Evolutionary conservation across 1,284 basidiomycete genomes (phyloP).

Genomic region (Schizopora paradoxa): DNA sequence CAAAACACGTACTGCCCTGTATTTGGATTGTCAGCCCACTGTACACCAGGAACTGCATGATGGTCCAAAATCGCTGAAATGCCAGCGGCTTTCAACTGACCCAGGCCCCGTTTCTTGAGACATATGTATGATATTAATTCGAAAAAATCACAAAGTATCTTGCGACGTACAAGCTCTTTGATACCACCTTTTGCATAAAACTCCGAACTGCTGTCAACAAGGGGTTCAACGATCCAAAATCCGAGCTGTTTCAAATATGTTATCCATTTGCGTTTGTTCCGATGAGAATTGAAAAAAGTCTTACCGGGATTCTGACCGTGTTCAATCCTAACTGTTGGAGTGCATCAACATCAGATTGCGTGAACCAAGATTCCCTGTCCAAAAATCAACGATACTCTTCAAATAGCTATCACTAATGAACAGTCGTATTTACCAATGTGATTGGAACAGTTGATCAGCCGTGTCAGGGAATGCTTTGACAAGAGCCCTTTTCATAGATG

Average conservation of each 20-base stretch:
- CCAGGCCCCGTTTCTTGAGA: constrained; percentile 50
- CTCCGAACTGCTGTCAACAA: constrained; percentile 58
- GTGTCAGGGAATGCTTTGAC: constrained; percentile 52
- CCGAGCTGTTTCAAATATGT: constrained; percentile 47
- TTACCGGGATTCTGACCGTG: constrained; percentile 67
- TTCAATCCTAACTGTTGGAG: constrained; percentile 55
- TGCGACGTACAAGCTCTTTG: constrained; percentile 43
- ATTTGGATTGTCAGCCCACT: constrained; percentile 52
- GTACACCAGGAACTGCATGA: constrained; percentile 70
- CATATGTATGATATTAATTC: neutral
- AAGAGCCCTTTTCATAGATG: constrained; percentile 38
- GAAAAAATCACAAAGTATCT: neutral
- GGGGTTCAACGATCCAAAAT: constrained; percentile 71
- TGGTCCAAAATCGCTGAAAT: constrained; percentile 68
- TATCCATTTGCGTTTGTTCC: neutral
- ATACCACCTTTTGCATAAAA: constrained; percentile 66
- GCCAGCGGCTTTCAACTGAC: constrained; percentile 50
- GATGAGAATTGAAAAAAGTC: constrained; percentile 20
- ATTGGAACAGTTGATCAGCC: constrained; percentile 51
- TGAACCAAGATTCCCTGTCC: constrained; percentile 64
- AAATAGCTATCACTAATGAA: neutral
- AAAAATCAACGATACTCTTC: constrained; percentile 6
- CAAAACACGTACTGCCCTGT: constrained; percentile 46
- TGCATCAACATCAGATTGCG: constrained; percentile 48
- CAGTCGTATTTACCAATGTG: constrained; percentile 58